Base-by-base conservation (phyloP, 1,284 basidiomycete species). In the Trichosporon ovoides region DNA sequence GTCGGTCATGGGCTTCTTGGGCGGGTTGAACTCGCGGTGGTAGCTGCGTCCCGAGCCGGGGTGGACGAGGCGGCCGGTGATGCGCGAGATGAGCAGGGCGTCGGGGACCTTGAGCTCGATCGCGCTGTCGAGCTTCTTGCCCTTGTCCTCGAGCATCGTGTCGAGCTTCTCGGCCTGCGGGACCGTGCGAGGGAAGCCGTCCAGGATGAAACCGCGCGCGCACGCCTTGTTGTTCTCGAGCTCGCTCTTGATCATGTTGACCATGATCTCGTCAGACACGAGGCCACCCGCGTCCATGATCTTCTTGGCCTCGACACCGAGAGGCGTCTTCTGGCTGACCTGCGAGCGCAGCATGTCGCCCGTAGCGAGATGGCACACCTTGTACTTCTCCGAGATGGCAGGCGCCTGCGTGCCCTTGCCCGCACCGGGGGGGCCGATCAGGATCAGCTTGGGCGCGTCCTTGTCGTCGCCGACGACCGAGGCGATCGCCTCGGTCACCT, bases 331-430 rank as follows among this genome's bases (percentile, higher is more conserved):
- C 75, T 87, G 80, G 46, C 84, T 71, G 59, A 98, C 93, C 78
- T 98, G 93, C 65, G 94, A 91, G 52, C 95, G 89, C 59, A 98
- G 83, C 91, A 98, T 96, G 81, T 98, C 95, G 37, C 95, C 95
- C 31, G 95, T 98, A 33, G 95, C 94, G 66, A 98, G 83, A 80
- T 98, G 95, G 82, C 95, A 98, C 55, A 98, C 86, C 75, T 91
- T 92, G 83, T 89, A 98, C 75, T 90, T 85, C 65, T 93, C 87
- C 54, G 88, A 85, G 79, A 98, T 95, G 76, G 84, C 85, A 22
- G 96, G 95, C 1, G 93, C 95, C 78, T 98, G 95, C 1, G 95
- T 98, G 50, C 95, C 95, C 83, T 98, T 98, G 67, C 92, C 92
- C 69, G 95, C 91, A 70, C 95, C 95, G 51, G 95, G 95, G 66